phyloP scores from a whole-genome alignment of 2,329 filamentous ascomycete genomes.

The Aschersonia sp. region DNA sequence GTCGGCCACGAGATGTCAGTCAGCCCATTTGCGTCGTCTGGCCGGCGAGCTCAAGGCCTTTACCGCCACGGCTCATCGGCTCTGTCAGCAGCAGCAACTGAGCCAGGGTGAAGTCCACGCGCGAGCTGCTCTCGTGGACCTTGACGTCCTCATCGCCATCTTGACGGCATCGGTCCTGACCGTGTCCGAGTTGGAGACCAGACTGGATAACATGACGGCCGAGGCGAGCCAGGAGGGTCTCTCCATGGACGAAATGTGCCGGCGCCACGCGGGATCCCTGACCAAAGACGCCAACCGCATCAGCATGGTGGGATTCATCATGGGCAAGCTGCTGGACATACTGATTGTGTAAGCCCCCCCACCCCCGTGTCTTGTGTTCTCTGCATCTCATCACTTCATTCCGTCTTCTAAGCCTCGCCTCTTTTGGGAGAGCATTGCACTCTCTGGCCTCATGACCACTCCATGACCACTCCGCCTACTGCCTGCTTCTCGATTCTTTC shows the following conservation, averaged over 20 bases:
- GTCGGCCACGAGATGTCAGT: background rate
- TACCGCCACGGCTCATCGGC: conserved; percentile 6
- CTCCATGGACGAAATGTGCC: conserved; percentile 2
- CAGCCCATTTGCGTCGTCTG: conserved; percentile 1
- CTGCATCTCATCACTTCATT: no score
- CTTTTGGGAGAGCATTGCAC: no score
- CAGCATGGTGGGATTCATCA: conserved; percentile 4
- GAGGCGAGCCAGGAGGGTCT: conserved; percentile 1
- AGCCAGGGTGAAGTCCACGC: conserved; percentile 4
- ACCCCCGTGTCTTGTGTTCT: background rate
- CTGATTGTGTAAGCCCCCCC: conserved; percentile 6
- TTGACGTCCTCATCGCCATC: conserved; percentile 7
- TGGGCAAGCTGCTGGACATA: conserved; percentile 7
- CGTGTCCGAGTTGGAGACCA: conserved; percentile 6
- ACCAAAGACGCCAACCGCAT: conserved; percentile 6
- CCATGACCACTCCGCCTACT: no score
- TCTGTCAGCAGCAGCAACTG: conserved; percentile 6
- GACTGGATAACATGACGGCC: conserved; percentile 3
- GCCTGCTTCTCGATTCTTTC: no score
- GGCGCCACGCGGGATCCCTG: conserved; percentile 1
- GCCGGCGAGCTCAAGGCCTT: conserved; percentile 4
- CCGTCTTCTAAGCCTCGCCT: no score
- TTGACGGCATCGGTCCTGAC: conserved; percentile 6
- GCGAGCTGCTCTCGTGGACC: conserved; percentile 5
- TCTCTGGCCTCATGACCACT: no score